Evolutionary conservation across 2,329 filamentous ascomycete species (phyloP).

Genomic region (Aspergillus sp.): DNA sequence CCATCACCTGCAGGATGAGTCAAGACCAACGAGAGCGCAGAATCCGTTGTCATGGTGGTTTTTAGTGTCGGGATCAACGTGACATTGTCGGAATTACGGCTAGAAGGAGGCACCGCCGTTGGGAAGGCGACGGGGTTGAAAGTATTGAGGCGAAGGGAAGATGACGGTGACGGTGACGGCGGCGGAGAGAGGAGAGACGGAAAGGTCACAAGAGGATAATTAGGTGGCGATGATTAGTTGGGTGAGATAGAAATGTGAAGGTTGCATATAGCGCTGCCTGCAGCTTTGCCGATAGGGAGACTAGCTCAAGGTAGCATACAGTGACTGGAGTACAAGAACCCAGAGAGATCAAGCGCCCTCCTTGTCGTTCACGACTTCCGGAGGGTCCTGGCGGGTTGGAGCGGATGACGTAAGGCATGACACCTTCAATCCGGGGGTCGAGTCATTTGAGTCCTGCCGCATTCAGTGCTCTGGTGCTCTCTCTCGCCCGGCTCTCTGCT

Average conservation of each 20-base stretch:
- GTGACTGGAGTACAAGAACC: neutral
- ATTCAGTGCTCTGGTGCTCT: neutral
- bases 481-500: no score
- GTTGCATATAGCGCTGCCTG: neutral
- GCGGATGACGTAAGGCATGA: slow-evolving; percentile 38
- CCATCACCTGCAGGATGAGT: slow-evolving; percentile 9
- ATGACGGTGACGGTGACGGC: neutral
- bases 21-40: slow-evolving; percentile 36
- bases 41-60: slow-evolving; percentile 44
- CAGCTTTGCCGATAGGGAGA: neutral
- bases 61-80: slow-evolving; percentile 25
- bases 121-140: slow-evolving; percentile 8
- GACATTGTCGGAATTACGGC: slow-evolving; percentile 31
- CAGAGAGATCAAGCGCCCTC: neutral
- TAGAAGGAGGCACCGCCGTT: slow-evolving; percentile 10
- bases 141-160: neutral
- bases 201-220: neutral
- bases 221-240: neutral
- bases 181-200: neutral
- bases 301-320: neutral
- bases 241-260: neutral
- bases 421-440: slow-evolving; percentile 30
- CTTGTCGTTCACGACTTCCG: slow-evolving; percentile 11
- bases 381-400: slow-evolving; percentile 9
- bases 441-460: slow-evolving; percentile 8